Evolutionary conservation across 73 alveolate genomes (phyloP), one percentile per base, ranked within the genome.

Genomic region (Symbiodinium pilosum): DNA sequence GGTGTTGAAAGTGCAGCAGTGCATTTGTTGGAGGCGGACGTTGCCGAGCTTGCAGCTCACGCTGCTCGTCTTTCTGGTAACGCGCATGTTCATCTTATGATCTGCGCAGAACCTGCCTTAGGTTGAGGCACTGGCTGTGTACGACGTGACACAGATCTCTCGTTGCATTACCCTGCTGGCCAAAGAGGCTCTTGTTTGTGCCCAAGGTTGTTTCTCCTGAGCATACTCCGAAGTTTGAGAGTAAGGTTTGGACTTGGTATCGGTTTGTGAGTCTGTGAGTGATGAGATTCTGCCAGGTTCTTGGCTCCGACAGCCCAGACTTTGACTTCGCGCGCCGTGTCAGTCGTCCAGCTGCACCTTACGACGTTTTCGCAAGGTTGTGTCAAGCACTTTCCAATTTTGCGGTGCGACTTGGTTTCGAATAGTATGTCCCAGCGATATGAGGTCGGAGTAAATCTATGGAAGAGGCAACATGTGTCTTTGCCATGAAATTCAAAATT

Each of bases 281-380:
- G 20, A 54, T 54, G 73, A n/a, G 73, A 18, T 64, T 0, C 3
- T 64, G 0, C 34, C 81, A 64, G 81, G 81, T 64, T 20, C 81
- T 64, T 64, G 20, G 34, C 34, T 14, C 30, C 34, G 81, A 64
- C 81, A n/a, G 34, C 34, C 81, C 81, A 32, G 81, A 20, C 81
- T 64, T 64, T 64, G 81, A 64, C 81, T 64, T 64, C 81, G 30
- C 81, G 38, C 81, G 81, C 81, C 81, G 81, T 14, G 81, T 64
- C 30, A 64, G 81, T 64, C 2, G 20, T 64, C 81, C 3, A 64
- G 81, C 81, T 9, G 81, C 38, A 64, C n/a, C n/a, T n/a, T n/a
- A n/a, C 73, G 73, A 24, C 73, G 26, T 24, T 54, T 30, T 54
- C 28, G 71, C 73, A 54, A 54, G 73, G 73, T n/a, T n/a, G n/a